Evolutionary conservation across 768 basidiomycete genomes (phyloP), one percentile per base, ranked within the genome.

Genomic region (Auriscalpium vulgare): DNA sequence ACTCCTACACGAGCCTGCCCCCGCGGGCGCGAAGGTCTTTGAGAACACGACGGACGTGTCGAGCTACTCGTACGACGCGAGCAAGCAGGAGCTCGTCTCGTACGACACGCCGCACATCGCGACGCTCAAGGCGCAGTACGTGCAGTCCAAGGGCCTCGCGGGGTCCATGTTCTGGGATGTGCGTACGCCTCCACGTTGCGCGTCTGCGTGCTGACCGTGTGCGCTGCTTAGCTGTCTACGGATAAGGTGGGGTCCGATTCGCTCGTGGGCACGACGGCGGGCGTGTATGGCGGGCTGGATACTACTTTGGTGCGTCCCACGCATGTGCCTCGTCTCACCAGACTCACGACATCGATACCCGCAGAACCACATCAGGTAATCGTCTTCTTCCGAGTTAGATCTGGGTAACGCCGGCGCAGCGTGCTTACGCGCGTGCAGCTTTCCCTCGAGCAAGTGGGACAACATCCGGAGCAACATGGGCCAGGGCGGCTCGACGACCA

Each of bases 151-250:
- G 13, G 77, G 78, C 6, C 74, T 92, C 62, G 85, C 73, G 10
- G 85, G 85, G 2, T 79, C 82, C 51, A 86, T 88, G 85, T 87
- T 83, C 71, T 88, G 87, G 85, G 84, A 85, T 54, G 73, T 75
- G 43, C 38, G 65, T 64, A 37, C 47, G 45, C 45, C 21, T 34
- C 37, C 21, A 1, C 35, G n/a, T 35, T 16, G 10, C 23, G 36
- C 17, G 40, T 34, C 43, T 13, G 17, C 45, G 47, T 7, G 19
- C 13, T 21, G 44, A 23, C 13, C n/a, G 11, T 11, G 19, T 29
- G n/a, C n/a, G 23, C 10, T 21, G 5, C 8, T 2, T 49, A 69
- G 78, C 73, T 85, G 8, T 85, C 80, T 13, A 80, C 77, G 4
- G 85, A 87, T 66, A 83, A 82, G 65, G 71, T 72, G 29, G 84